A percentile compares a stretch with the other conserved stretches of the same genome.
These are phyloP conservation scores for Copromyces sp. DNA, from an alignment of 495 filamentous ascomycete species.

Conservation along the genomic window DNA sequence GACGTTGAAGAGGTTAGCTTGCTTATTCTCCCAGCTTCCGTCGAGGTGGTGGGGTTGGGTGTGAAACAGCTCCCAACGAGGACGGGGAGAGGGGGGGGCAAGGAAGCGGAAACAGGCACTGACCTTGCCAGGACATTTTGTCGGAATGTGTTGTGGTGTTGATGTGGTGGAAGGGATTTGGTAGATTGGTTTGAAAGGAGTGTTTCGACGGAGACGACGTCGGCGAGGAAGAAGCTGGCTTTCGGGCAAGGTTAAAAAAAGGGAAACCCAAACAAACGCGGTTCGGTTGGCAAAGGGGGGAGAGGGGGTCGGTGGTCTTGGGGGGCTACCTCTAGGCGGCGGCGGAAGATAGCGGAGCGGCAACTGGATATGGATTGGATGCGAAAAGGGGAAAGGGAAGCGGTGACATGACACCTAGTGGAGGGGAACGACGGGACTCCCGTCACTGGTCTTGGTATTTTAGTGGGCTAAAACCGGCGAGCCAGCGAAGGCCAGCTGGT, in stretches of 20 bases:
- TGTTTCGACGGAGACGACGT: not conserved
- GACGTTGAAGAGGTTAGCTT: slow-evolving; percentile 24
- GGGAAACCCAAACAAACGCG: not conserved
- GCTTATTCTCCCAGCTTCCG: slow-evolving; percentile 10
- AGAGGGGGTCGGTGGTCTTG: not conserved
- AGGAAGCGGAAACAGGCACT: slow-evolving; percentile 5
- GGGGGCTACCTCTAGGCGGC: not conserved
- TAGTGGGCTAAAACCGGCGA: not conserved
- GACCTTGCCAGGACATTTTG: slow-evolving; percentile 53
- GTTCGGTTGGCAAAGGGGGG: not conserved
- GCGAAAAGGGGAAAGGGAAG: not conserved
- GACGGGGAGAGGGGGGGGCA: not conserved
- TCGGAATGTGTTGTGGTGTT: slow-evolving; percentile 7
- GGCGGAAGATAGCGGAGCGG: not conserved
- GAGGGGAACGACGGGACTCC: not conserved
- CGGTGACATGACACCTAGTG: not conserved
- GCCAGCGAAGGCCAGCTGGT: not conserved
- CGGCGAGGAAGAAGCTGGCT: not conserved
- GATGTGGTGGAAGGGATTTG: not conserved
- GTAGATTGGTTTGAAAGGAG: not conserved
- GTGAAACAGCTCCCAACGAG: not conserved
- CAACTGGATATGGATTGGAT: not conserved
- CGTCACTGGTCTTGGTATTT: not conserved
- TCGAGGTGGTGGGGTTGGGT: slow-evolving; percentile 30
- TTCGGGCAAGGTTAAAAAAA: not conserved